Evolutionary conservation across 192 early-diverging fungal species (phyloP).

Genomic region (Spinellus fusiger): DNA sequence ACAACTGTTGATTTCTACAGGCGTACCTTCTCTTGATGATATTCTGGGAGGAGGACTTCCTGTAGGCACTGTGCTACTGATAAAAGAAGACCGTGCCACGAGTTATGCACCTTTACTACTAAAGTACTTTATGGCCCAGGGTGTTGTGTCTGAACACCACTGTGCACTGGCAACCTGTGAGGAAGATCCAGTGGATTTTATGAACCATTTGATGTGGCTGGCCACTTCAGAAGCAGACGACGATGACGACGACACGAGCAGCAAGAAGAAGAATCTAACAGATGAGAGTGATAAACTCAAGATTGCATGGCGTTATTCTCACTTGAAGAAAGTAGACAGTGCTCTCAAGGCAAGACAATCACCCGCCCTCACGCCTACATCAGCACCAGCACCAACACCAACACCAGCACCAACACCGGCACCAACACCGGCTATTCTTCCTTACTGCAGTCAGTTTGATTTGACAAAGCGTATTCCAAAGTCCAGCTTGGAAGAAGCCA

Average conservation of each 20-base stretch:
- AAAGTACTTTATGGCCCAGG: constrained; percentile 85
- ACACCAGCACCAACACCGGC: constrained; percentile 19
- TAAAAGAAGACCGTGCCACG: constrained; percentile 76
- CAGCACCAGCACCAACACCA: constrained; percentile 6
- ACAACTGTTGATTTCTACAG: constrained; percentile 72
- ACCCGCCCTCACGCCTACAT: not conserved
- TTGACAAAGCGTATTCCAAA: constrained; percentile 70
- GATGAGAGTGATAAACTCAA: constrained; percentile 61
- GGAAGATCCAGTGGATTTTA: constrained; percentile 51
- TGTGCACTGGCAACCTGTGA: constrained; percentile 68
- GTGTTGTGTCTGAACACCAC: constrained; percentile 67
- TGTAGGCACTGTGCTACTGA: constrained; percentile 68
- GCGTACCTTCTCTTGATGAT: constrained; percentile 81
- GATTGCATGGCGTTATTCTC: constrained; percentile 95
- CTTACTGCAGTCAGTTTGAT: constrained; percentile 83
- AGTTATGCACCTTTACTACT: constrained; percentile 73
- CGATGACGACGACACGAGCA: constrained; percentile 39
- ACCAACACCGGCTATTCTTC: constrained; percentile 32
- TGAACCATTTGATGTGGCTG: constrained; percentile 56
- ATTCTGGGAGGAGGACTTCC: constrained; percentile 83
- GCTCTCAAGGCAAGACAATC: constrained; percentile 33
- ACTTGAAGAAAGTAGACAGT: constrained; percentile 62
- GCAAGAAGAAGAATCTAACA: constrained; percentile 22
- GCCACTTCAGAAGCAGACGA: constrained; percentile 46
- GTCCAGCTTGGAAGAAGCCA: constrained; percentile 49